Conservation (phyloP, 257 asterid genomes). For the Parsonsia alboflavescens region DNA sequence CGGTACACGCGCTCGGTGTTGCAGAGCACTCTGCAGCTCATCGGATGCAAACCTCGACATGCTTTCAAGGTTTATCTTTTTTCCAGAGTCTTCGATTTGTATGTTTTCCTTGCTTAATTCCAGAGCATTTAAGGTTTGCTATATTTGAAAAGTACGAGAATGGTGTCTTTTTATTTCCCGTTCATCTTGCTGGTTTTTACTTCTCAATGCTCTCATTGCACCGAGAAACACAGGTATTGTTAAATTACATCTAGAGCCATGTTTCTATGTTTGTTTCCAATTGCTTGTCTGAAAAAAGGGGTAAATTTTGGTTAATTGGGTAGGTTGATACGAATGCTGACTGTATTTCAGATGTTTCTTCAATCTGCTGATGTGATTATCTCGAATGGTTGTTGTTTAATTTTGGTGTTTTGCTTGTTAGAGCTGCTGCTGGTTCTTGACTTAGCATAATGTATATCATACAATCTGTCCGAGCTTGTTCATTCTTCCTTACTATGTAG, state of each 20-base stretch:
- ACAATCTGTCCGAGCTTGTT: not conserved
- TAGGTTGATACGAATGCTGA: not conserved
- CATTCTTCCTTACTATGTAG: not conserved
- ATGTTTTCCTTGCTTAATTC: not conserved
- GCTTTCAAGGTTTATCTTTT: constrained; percentile 69
- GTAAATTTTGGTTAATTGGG: not conserved
- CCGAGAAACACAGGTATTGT: not conserved
- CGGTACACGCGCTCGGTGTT: constrained; percentile 92
- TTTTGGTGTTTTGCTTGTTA: not conserved
- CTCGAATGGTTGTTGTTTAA: not conserved
- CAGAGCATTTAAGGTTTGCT: not conserved
- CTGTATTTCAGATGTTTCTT: not conserved
- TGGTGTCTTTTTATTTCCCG: not conserved
- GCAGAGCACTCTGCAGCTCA: constrained; percentile 91
- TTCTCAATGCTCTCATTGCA: not conserved
- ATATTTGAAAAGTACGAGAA: not conserved
- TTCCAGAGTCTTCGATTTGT: not conserved
- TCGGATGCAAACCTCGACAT: constrained; percentile 98
- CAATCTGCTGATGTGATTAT: not conserved
- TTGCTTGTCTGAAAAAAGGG: not conserved
- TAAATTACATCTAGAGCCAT: no score
- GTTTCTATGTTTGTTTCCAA: not conserved
- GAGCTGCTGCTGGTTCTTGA: not conserved
- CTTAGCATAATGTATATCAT: not conserved
- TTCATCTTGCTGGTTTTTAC: not conserved